Evolutionary conservation across 2,329 filamentous ascomycete genomes (phyloP), one percentile per base, ranked within the genome.

Genomic region (Botrytis pseudocinerea): DNA sequence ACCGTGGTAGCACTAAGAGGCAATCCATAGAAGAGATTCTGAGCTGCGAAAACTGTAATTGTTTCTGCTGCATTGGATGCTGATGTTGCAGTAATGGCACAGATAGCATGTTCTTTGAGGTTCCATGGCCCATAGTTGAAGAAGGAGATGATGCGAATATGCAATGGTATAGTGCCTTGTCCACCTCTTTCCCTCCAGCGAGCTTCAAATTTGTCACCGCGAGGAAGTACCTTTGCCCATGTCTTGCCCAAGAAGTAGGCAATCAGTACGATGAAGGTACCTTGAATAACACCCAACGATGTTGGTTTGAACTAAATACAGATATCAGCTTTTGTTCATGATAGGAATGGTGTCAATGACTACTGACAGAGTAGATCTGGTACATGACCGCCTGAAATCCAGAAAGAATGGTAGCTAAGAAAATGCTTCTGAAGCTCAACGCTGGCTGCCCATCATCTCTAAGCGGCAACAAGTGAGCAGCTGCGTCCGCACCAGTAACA

Each of bases 201-300:
- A 40, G 84, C 82, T 73, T 87, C 83, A 7, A 83, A 79, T n/a
- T 79, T 79, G 69, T 89, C 87, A 20, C 87, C 87, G 9, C 87
- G 86, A 1, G 87, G 87, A 3, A 88, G 82, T 9, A 85, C 74
- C 0, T 78, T 75, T 0, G 86, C 82, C 85, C 83, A 87, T 5
- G 80, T 83, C 14, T 85, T 86, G 14, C 87, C 87, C 2, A 85
- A 68, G 66, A 89, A 88, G 79, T 88, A 88, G 20, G 85, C 85
- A 63, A 89, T 87, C 59, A 89, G 83, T 8, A 88, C 86, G 69
- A 88, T 87, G 71, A 88, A 89, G 0, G 86, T 88, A 54, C 86
- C 86, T 25, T 83, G 82, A 28, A 88, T 85, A 4, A 82, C 82
- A 51, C 86, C 78, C 0, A 57, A 10, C 2, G 54, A 4, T 0